Evolutionary conservation across 2,329 filamentous ascomycete genomes (phyloP).

Genomic region (Sclerotinia borealis): DNA sequence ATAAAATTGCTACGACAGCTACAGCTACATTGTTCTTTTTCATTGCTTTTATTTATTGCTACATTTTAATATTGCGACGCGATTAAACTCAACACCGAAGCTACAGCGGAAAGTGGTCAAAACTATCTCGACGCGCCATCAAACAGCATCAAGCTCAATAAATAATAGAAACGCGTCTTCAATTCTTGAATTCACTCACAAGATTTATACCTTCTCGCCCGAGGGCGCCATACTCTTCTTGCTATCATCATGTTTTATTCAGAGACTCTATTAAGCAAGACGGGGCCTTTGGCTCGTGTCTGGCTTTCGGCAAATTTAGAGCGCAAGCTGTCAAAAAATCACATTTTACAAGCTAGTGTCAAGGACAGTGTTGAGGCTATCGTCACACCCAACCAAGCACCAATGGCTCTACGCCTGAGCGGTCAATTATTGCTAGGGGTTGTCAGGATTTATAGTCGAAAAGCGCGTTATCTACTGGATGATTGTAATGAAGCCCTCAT

Average conservation of each 20-base stretch:
- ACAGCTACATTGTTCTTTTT: background rate
- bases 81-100: background rate
- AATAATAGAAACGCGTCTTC: slow-evolving; percentile 2
- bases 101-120: background rate
- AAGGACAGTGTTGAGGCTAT: slow-evolving; percentile 93
- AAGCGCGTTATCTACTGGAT: slow-evolving; percentile 91
- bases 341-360: slow-evolving; percentile 91
- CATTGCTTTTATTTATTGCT: background rate
- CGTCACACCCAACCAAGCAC: slow-evolving; percentile 85
- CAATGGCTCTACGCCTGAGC: slow-evolving; percentile 88
- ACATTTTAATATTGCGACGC: background rate
- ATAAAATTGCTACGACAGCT: background rate
- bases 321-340: slow-evolving; percentile 95
- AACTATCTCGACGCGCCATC: slow-evolving; percentile 3
- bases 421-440: slow-evolving; percentile 93
- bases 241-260: slow-evolving; percentile 83
- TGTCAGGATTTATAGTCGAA: slow-evolving; percentile 94
- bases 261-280: slow-evolving; percentile 91
- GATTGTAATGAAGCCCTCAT: slow-evolving; percentile 96
- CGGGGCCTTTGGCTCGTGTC: slow-evolving; percentile 91
- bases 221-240: background rate
- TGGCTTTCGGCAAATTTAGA: slow-evolving; percentile 98
- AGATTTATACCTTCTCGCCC: background rate
- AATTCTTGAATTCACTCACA: background rate
- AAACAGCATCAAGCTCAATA: background rate